Evolutionary conservation across 2,329 filamentous ascomycete genomes (phyloP).

Genomic region (Sphaerulina populicola): DNA sequence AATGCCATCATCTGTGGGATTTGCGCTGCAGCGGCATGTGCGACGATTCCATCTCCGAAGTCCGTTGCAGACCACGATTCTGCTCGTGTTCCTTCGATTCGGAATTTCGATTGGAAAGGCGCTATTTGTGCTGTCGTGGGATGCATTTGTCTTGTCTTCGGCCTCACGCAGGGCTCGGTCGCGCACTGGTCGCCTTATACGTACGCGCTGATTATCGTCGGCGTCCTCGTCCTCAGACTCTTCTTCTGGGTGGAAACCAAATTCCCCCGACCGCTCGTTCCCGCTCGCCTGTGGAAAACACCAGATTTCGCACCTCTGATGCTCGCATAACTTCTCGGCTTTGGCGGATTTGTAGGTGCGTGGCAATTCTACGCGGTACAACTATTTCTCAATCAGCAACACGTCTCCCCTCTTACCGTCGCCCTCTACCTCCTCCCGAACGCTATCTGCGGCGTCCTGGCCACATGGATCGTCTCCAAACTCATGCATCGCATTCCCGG

Average conservation of each 20-base stretch:
- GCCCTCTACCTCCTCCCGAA: conserved; percentile 42
- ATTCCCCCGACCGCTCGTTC: conserved; percentile 31
- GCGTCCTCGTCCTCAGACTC: conserved; percentile 27
- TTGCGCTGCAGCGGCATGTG: conserved; percentile 34
- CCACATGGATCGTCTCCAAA: conserved; percentile 41
- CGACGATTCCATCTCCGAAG: conserved; percentile 36
- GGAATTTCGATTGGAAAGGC: conserved; percentile 30
- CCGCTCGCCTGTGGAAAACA: conserved; percentile 37
- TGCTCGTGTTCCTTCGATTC: conserved; percentile 18
- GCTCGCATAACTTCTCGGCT: conserved; percentile 39
- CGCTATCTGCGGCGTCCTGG: conserved; percentile 39
- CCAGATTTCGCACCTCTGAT: conserved; percentile 39
- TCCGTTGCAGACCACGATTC: conserved; percentile 27
- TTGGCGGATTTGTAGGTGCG: conserved; percentile 28
- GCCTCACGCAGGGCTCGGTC: conserved; percentile 32
- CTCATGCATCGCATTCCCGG: conserved; percentile 41
- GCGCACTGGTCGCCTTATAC: conserved; percentile 34
- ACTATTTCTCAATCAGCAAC: conserved; percentile 36
- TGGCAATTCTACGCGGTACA: conserved; percentile 36
- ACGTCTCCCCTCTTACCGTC: conserved; percentile 35
- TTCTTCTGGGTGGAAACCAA: conserved; percentile 30
- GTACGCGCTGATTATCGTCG: conserved; percentile 31
- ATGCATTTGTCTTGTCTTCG: conserved; percentile 33
- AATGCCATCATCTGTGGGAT: conserved; percentile 37
- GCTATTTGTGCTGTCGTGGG: conserved; percentile 26